Percentiles rank a stretch among this genome's conserved stretches.
These are phyloP conservation scores for Colletotrichum truncatum DNA, from an alignment of 2,329 filamentous ascomycete species.

Conservation along the genomic window DNA sequence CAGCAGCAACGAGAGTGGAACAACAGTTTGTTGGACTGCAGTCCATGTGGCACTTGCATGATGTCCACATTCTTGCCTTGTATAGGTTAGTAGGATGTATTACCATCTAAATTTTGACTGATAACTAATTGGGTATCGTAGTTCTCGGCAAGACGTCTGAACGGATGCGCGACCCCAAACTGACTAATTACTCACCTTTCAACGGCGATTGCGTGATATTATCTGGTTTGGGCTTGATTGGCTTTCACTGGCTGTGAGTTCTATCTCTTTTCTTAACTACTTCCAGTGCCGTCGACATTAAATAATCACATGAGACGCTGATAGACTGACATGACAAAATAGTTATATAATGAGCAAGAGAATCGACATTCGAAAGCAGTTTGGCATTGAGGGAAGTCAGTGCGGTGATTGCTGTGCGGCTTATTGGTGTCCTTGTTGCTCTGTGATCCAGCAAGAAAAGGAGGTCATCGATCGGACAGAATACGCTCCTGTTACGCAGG, in stretches of 20 bases:
- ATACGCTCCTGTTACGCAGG: background rate
- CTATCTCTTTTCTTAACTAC: background rate
- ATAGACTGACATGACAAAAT: background rate
- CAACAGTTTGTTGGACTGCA: background rate
- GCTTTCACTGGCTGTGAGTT: background rate
- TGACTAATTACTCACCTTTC: background rate
- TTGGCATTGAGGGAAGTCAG: background rate
- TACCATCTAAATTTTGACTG: background rate
- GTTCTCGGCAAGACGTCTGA: background rate
- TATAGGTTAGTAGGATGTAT: background rate
- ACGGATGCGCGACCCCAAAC: background rate
- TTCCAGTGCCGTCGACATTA: fast-evolving
- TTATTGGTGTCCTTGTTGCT: background rate
- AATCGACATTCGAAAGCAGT: background rate
- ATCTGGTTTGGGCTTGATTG: background rate
- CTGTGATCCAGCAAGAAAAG: background rate
- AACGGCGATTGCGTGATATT: background rate
- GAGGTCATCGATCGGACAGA: background rate
- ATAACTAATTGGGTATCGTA: background rate
- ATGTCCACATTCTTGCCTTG: background rate
- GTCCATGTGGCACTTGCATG: background rate
- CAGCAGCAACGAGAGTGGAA: background rate
- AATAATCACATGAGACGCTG: background rate
- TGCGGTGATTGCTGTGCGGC: background rate
- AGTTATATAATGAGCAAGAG: background rate